Conservation (phyloP, 2,329 filamentous ascomycete genomes). For the Cryphonectria naterciae region DNA sequence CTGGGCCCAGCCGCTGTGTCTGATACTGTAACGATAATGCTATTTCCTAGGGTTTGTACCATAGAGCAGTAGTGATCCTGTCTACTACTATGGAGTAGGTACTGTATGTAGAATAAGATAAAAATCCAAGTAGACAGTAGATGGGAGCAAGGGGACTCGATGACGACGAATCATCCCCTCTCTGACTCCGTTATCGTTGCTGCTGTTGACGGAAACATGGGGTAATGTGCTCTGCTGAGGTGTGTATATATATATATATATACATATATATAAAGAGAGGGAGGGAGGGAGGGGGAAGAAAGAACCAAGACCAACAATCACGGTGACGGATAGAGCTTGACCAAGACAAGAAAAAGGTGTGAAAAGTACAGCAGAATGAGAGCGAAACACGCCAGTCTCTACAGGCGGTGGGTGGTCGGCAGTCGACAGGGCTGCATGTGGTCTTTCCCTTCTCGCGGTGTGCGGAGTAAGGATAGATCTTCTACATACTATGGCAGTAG, state of each 20-base stretch:
- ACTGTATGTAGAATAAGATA: background rate
- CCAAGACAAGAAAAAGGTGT: background rate
- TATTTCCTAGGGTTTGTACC: background rate
- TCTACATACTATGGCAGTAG: background rate
- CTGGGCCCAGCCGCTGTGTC: slow-evolving; percentile 1
- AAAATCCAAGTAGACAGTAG: background rate
- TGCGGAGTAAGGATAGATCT: background rate
- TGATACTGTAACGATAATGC: slow-evolving; percentile 3
- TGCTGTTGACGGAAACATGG: background rate
- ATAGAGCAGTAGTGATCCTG: background rate
- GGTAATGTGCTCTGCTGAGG: background rate
- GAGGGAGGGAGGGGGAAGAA: background rate
- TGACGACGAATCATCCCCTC: background rate
- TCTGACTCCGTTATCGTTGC: background rate
- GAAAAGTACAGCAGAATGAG: background rate
- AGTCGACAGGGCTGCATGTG: slow-evolving; percentile 5
- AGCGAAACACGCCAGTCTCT: background rate
- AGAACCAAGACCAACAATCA: background rate
- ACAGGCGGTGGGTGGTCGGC: slow-evolving; percentile 2
- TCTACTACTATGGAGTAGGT: background rate
- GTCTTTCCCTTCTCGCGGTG: background rate
- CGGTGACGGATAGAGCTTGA: background rate
- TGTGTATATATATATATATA: background rate
- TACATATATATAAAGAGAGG: background rate
- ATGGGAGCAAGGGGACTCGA: background rate